Percentiles rank a stretch among this genome's conserved stretches.
Evolutionary conservation across 768 basidiomycete genomes (phyloP).

Genomic region (Rhizopogon vulgaris): DNA sequence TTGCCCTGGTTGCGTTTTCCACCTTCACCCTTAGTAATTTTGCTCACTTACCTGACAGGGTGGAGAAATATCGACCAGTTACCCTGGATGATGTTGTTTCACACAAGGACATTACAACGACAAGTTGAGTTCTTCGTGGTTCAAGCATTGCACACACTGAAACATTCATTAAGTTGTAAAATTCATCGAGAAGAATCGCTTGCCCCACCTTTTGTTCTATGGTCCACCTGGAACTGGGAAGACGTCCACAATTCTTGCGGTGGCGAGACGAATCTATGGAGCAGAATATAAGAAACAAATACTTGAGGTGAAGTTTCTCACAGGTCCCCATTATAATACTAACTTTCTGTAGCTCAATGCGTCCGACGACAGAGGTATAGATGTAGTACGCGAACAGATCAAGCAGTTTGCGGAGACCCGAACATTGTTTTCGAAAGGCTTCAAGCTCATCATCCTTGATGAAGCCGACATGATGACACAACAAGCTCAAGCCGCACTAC

Average conservation of each 20-base stretch:
- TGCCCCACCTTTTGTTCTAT: conserved; percentile 95
- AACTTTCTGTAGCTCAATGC: conserved; percentile 71
- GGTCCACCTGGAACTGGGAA: conserved; percentile 99
- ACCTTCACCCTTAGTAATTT: conserved; percentile 3
- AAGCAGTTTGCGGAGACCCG: conserved; percentile 97
- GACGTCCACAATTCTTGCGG: conserved; percentile 94
- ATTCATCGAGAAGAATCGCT: conserved; percentile 90
- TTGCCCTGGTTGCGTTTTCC: conserved; percentile 69
- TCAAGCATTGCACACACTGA: neutral
- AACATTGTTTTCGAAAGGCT: conserved; percentile 86
- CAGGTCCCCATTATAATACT: conserved; percentile 2
- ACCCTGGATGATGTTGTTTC: conserved; percentile 93
- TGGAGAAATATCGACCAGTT: conserved; percentile 94
- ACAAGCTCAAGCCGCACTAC: conserved; percentile 92
- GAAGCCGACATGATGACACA: conserved; percentile 99
- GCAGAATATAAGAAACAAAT: conserved; percentile 83
- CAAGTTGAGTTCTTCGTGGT: conserved; percentile 51
- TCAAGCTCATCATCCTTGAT: conserved; percentile 96
- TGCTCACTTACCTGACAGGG: conserved; percentile 46
- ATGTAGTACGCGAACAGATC: conserved; percentile 97
- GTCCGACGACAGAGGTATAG: conserved; percentile 97
- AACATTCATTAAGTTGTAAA: conserved; percentile 66
- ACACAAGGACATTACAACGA: conserved; percentile 90
- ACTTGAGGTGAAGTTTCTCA: conserved; percentile 58
- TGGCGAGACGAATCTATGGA: conserved; percentile 93